phyloP scores from a whole-genome alignment of 2,329 filamentous ascomycete species.

The Fusarium equiseti region DNA sequence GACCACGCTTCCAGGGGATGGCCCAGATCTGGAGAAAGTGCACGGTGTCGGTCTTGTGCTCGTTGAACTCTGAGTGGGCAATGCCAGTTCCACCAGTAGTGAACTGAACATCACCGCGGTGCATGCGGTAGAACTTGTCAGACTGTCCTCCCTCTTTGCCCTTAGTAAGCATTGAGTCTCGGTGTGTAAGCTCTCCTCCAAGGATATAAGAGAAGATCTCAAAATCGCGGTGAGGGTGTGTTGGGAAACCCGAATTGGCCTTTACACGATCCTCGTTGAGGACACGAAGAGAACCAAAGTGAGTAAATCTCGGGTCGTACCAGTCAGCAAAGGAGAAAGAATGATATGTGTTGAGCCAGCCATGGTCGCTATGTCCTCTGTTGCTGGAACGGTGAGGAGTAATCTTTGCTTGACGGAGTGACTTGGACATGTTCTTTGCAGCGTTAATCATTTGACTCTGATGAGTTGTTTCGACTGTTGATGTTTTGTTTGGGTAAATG shows the following conservation, averaged over 20 bases:
- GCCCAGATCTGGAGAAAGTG: constrained; percentile 95
- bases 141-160: constrained; percentile 69
- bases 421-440: constrained; percentile 68
- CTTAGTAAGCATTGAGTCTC: constrained; percentile 85
- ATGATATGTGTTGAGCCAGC: constrained; percentile 90
- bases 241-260: constrained; percentile 81
- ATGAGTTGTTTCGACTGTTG: constrained; percentile 5
- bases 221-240: constrained; percentile 86
- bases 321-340: constrained; percentile 84
- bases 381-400: constrained; percentile 77
- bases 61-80: constrained; percentile 85
- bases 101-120: constrained; percentile 87
- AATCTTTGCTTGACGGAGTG: constrained; percentile 77
- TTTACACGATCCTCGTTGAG: constrained; percentile 90
- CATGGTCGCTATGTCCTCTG: constrained; percentile 83
- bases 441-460: constrained; percentile 53
- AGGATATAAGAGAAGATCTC: constrained; percentile 92
- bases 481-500: constrained; percentile 26
- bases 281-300: constrained; percentile 82
- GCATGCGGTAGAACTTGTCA: constrained; percentile 77
- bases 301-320: constrained; percentile 74
- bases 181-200: constrained; percentile 87
- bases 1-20: constrained; percentile 78
- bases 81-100: constrained; percentile 87
- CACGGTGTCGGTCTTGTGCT: constrained; percentile 76